Base-by-base conservation (phyloP, 257 asterid genomes). In the Scutellaria baicalensis region DNA sequence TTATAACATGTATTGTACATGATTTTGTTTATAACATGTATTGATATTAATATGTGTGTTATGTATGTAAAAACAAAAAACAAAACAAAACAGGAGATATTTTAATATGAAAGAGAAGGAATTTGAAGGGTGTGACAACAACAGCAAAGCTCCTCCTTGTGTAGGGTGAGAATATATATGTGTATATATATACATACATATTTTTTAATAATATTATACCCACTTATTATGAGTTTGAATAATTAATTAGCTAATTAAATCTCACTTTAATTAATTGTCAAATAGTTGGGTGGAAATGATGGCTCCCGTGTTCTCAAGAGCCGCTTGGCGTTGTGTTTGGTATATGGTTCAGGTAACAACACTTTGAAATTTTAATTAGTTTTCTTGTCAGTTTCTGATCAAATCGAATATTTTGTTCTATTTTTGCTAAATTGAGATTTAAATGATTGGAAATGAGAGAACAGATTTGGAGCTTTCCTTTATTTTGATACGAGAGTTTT, bases 291-390 rank as follows among this genome's bases (percentile, higher is more conserved):
- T 90, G 68, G 98, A 92, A 76, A 88, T 92, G 98, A 92, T 92
- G 98, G 98, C 98, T 73, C 98, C 98, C 0, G 98, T 90, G 21
- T 92, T 90, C 77, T 90, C 98, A 2, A 83, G 66, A 79, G 89
- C 89, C 4, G 95, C 98, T 6, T 92, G 98, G 98, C 97, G 91
- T 50, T 92, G 98, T 72, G 86, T 77, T 17, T 92, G 98, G 98
- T 81, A 82, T 71, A 85, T 90, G 97, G 68, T 92, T 58, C 98
- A 92, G 96, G 97, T 89, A 76, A 8, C n/a, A 14, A 23, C 33
- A 27, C 33, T 27, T 27, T 27, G 3, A 4, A 27, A 2, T 27
- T 27, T 27, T 5, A 27, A 5, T 27, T 5, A 27, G 33, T 27
- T 27, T 27, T 27, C 2, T n/a, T n/a, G n/a, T n/a, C n/a, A n/a